These are phyloP conservation scores for Cyclocybe cylindracea DNA, from an alignment of 768 basidiomycete species.

Conservation along the genomic window DNA sequence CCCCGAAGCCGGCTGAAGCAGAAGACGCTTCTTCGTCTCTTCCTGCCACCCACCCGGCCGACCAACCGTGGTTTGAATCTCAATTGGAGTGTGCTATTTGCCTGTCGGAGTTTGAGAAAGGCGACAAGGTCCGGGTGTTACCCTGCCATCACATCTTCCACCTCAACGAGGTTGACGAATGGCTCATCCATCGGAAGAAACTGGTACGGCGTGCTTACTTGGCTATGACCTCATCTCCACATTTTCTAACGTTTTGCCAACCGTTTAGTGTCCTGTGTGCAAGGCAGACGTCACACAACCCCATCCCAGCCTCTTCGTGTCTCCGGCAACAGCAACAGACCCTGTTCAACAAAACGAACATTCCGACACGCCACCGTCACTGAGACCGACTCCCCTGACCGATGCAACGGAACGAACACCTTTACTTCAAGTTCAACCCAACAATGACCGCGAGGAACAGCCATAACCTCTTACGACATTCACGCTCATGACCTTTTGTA, in stretches of 20 bases:
- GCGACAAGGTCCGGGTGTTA: constrained; percentile 87
- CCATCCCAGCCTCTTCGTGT: constrained; percentile 14
- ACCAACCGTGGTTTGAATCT: constrained; percentile 75
- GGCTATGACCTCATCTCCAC: not conserved
- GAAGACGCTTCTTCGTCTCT: constrained; percentile 43
- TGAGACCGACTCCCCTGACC: constrained; percentile 9
- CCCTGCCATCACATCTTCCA: constrained; percentile 98
- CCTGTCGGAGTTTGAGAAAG: constrained; percentile 80
- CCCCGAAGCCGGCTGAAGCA: constrained; percentile 20
- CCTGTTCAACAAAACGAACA: too few relatives aligned
- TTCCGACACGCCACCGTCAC: constrained; percentile 8
- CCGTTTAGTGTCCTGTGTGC: constrained; percentile 81
- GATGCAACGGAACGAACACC: constrained; percentile 42
- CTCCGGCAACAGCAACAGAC: too few relatives aligned
- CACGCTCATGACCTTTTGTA: constrained; percentile 1
- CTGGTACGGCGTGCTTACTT: constrained; percentile 54
- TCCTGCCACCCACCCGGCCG: constrained; percentile 23
- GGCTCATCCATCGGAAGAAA: constrained; percentile 93
- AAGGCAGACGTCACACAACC: constrained; percentile 89
- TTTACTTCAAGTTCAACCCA: constrained; percentile 21
- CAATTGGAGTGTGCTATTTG: constrained; percentile 94
- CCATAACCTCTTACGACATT: constrained; percentile 11
- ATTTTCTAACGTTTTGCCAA: constrained; percentile 4
- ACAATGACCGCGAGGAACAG: constrained; percentile 19
- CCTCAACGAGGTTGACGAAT: constrained; percentile 86